Conservation (phyloP, 2,329 filamentous ascomycete genomes). For the Xylariaceae sp. region DNA sequence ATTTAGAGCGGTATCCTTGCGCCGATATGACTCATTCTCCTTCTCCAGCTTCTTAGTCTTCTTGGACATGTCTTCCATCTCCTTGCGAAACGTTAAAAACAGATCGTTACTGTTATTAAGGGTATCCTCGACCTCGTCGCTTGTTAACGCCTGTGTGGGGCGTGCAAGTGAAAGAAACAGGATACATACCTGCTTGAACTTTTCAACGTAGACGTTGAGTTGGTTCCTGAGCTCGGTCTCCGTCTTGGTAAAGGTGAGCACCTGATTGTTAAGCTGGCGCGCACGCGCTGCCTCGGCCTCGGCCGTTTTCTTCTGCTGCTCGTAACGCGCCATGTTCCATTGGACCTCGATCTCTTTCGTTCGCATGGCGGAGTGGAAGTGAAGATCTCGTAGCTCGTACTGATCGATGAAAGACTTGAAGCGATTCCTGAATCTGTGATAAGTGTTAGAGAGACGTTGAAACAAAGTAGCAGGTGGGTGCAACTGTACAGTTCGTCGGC, state of each 20-base stretch:
- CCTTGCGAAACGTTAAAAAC: conserved; percentile 94
- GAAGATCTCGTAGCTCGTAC: conserved; percentile 90
- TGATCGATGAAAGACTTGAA: conserved; percentile 96
- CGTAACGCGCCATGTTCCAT: conserved; percentile 82
- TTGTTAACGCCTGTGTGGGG: conserved; percentile 40
- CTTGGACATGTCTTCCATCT: conserved; percentile 99
- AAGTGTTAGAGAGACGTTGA: conserved; percentile 3
- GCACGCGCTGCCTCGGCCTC: conserved; percentile 78
- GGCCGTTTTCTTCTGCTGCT: conserved; percentile 84
- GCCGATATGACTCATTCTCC: conserved; percentile 86
- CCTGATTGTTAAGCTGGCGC: conserved; percentile 83
- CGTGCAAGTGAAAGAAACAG: conserved; percentile 26
- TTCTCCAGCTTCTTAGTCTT: conserved; percentile 97
- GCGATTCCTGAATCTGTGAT: conserved; percentile 70
- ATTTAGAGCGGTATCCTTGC: conserved; percentile 91
- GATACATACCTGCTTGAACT: conserved; percentile 91
- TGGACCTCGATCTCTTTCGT: conserved; percentile 96
- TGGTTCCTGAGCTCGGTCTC: conserved; percentile 92
- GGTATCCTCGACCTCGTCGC: conserved; percentile 88
- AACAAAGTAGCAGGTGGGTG: not conserved
- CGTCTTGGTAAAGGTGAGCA: conserved; percentile 93
- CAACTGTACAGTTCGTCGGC: conserved; percentile 77
- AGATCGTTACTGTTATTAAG: conserved; percentile 98
- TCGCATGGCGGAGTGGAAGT: conserved; percentile 87
- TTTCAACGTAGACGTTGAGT: conserved; percentile 97